phyloP scores from a whole-genome alignment of 345 rosid species.

The Salix udensis region DNA sequence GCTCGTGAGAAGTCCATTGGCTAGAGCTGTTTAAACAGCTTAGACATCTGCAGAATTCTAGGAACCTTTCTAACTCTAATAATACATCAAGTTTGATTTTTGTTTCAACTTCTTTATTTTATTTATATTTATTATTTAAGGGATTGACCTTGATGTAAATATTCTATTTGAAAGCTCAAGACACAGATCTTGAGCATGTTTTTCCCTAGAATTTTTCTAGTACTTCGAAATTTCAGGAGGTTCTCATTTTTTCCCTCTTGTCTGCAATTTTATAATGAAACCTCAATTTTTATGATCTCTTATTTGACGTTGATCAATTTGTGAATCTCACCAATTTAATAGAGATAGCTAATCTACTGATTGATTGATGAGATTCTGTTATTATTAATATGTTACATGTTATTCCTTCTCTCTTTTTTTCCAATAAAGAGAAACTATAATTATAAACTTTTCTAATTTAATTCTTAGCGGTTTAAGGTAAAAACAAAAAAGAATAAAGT shows the following conservation, averaged over 20 bases:
- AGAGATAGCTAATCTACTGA: too few species aligned
- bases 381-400: too few species aligned
- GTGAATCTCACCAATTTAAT: too few species aligned
- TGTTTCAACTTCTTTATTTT: constrained; percentile 1
- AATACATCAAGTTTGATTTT: constrained; percentile 32
- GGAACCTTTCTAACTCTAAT: constrained; percentile 48
- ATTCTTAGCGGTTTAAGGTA: too few species aligned
- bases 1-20: constrained; percentile 26
- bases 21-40: constrained; percentile 18
- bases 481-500: too few species aligned
- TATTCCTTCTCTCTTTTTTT: too few species aligned
- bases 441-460: too few species aligned
- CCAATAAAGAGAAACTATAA: too few species aligned
- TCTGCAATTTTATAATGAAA: neutral
- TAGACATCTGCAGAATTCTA: constrained; percentile 40
- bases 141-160: constrained; percentile 31
- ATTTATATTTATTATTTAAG: constrained; percentile 9
- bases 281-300: neutral
- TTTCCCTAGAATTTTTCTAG: constrained; percentile 21
- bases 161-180: constrained; percentile 40
- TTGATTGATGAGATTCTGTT: too few species aligned
- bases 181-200: constrained; percentile 29
- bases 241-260: neutral
- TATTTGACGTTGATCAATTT: neutral
- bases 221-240: constrained; percentile 10